phyloP scores from a whole-genome alignment of 257 asterid species.

The Solanum chilense region DNA sequence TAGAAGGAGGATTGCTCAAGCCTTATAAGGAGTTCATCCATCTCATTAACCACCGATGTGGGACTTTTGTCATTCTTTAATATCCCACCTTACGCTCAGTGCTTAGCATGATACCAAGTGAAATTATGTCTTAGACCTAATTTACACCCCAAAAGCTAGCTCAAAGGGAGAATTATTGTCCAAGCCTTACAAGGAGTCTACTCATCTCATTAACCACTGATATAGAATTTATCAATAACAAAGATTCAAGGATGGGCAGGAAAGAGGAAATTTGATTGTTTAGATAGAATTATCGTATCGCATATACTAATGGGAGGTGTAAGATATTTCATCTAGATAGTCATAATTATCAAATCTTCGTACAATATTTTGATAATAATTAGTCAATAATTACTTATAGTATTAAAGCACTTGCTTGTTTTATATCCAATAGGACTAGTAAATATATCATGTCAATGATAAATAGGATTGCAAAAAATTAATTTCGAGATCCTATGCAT shows the following conservation, averaged over 20 bases:
- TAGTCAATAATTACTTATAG: neutral
- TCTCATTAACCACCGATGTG: too few species aligned
- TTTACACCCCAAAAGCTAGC: too few species aligned
- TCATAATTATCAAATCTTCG: neutral
- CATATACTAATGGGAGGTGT: neutral
- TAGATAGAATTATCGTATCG: accelerated
- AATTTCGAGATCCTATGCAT: neutral
- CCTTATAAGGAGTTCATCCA: too few species aligned
- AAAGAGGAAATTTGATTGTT: neutral
- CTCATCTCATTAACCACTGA: too few species aligned
- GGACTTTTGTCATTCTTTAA: too few species aligned
- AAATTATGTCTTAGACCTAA: too few species aligned
- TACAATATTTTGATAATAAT: neutral
- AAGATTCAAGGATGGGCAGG: neutral
- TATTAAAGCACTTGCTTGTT: neutral
- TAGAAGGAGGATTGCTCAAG: too few species aligned
- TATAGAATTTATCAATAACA: too few species aligned
- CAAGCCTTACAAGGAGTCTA: too few species aligned
- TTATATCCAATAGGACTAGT: neutral
- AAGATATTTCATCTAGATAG: neutral
- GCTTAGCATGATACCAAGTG: too few species aligned
- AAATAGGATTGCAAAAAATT: neutral
- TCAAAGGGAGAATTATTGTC: too few species aligned
- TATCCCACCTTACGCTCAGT: too few species aligned
- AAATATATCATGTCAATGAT: neutral